Percentiles rank a stretch among this genome's conserved stretches.
These are phyloP conservation scores for Epichloe festucae DNA, from an alignment of 2,329 filamentous ascomycete species.

Conservation along the genomic window DNA sequence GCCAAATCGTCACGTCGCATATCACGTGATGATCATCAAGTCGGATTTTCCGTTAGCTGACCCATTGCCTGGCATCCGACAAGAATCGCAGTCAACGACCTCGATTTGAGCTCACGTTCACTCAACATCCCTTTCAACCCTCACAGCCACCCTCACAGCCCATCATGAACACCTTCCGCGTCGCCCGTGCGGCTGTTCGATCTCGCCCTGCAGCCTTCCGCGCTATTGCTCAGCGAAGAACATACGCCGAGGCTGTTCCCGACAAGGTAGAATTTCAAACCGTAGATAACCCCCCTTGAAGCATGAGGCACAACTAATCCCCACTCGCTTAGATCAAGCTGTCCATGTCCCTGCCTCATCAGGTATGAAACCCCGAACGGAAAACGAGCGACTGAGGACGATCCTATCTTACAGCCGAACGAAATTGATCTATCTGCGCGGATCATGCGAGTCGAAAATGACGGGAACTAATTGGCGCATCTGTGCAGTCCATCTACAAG, in stretches of 20 bases:
- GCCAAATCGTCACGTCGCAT: background rate
- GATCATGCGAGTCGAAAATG: conserved; percentile 9
- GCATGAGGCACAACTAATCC: conserved; percentile 12
- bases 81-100: conserved; percentile 35
- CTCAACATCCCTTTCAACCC: conserved; percentile 37
- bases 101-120: conserved; percentile 25
- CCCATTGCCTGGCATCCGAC: conserved; percentile 26
- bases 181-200: conserved; percentile 81
- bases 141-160: conserved; percentile 27
- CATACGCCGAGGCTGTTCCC: conserved; percentile 76
- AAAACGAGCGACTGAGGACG: conserved; percentile 9
- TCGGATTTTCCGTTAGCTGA: conserved; percentile 30
- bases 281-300: conserved; percentile 10
- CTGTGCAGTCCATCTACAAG: conserved; percentile 52
- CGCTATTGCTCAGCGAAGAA: conserved; percentile 68
- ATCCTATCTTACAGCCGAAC: conserved; percentile 6
- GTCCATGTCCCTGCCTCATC: conserved; percentile 92
- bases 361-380: conserved; percentile 52
- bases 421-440: conserved; percentile 13
- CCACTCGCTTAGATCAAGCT: conserved; percentile 63
- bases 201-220: conserved; percentile 66
- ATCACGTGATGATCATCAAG: conserved; percentile 15
- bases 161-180: conserved; percentile 88
- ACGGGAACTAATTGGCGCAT: conserved; percentile 37
- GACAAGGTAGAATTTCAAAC: conserved; percentile 52